Percentiles rank a stretch among this genome's conserved stretches.
phyloP scores from a whole-genome alignment of 2,329 filamentous ascomycete genomes.

The Talaromyces sp. region DNA sequence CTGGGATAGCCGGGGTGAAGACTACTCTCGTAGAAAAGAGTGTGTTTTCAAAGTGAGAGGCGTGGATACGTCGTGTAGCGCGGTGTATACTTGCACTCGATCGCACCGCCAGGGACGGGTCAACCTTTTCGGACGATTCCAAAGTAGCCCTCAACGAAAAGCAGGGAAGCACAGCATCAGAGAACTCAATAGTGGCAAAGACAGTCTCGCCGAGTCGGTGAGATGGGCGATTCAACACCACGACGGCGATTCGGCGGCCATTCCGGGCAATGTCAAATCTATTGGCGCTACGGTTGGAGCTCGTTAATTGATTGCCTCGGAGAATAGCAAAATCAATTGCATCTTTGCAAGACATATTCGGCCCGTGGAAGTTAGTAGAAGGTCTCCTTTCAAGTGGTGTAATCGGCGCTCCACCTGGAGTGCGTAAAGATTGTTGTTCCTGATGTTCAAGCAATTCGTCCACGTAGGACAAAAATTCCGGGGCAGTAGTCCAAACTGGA shows the following conservation, averaged over 20 bases:
- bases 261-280: conserved; percentile 92
- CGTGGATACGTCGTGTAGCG: conserved; percentile 77
- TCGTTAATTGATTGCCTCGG: conserved; percentile 64
- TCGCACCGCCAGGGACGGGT: conserved; percentile 72
- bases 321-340: conserved; percentile 87
- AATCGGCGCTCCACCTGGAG: conserved; percentile 56
- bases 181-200: conserved; percentile 78
- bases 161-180: conserved; percentile 68
- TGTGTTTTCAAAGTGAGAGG: conserved; percentile 72
- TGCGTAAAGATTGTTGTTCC: conserved; percentile 46
- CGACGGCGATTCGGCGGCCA: conserved; percentile 82
- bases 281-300: conserved; percentile 75
- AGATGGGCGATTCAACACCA: conserved; percentile 81
- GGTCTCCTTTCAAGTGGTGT: conserved; percentile 63
- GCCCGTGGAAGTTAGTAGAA: conserved; percentile 46
- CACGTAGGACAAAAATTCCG: conserved; percentile 71
- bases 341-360: conserved; percentile 64
- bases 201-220: conserved; percentile 87
- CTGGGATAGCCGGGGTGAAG: conserved; percentile 78
- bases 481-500: conserved; percentile 43
- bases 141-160: conserved; percentile 80
- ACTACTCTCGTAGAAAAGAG: conserved; percentile 73
- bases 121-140: conserved; percentile 81
- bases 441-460: conserved; percentile 60
- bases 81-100: conserved; percentile 81